Evolutionary conservation across 2,329 filamentous ascomycete genomes (phyloP), one percentile per base, ranked within the genome.

Genomic region (Lithohypha guttulata): DNA sequence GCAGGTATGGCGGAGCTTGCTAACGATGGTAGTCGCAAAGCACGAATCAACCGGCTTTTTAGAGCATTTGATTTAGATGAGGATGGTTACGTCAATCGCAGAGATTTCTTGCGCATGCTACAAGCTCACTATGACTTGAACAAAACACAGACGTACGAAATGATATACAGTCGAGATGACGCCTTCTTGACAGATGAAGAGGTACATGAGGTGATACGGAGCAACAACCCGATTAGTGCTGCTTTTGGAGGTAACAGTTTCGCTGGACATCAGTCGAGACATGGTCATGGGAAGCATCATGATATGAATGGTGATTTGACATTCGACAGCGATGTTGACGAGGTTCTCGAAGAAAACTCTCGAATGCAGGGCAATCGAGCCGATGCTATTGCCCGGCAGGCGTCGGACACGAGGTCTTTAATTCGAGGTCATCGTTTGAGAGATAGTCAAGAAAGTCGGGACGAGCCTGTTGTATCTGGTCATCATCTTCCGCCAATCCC

Each of bases 51-150:
- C 42, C 75, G 79, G 43, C 80, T 91, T 2, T 93, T 96, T 55
- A 75, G 84, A 41, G 87, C 85, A 9, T 96, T 94, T 54, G 91
- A 98, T 53, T 75, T 94, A 35, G 84, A 96, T 52, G 73, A 74
- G 1, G 87, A 96, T 60, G 87, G 87, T 8, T 93, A 74, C 50
- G 80, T 96, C 28, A 79, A 80, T 51, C 74, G 91, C 11, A 79
- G 80, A 51, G 89, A 98, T 57, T 93, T 95, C 52, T 62, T 96
- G 21, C 78, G 87, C 41, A 81, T 98, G 62, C 94, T 96, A 59
- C 73, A 84, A 29, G 89, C 89, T 0, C 94, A 93, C 58, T 96
- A 93, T 59, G 79, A 84, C 2, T 73, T 95, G 6, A 91, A 86
- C 55, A 85, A 87, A 55, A 83, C 94, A 55, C 79, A 94, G 60